A percentile compares a stretch with the other conserved stretches of the same genome.
Conservation (phyloP, 345 rosid genomes). For the Aquilaria sinensis region DNA sequence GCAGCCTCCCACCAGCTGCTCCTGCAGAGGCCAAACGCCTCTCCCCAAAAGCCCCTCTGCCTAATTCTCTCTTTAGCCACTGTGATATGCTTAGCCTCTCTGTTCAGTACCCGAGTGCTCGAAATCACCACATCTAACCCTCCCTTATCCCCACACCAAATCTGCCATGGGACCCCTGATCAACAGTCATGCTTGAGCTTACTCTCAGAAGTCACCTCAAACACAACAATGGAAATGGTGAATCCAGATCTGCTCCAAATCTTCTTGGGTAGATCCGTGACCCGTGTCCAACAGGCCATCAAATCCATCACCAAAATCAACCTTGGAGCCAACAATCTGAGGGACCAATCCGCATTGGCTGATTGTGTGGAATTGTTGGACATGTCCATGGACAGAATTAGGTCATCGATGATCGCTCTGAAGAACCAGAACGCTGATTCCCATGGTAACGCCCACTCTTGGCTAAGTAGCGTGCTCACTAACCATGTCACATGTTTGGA, state of each 20-base stretch:
- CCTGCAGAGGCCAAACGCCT: slow-evolving; percentile 29
- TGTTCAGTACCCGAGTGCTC: slow-evolving; percentile 18
- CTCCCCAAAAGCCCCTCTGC: slow-evolving; percentile 22
- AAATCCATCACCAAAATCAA: slow-evolving; percentile 11
- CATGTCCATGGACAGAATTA: slow-evolving; percentile 39
- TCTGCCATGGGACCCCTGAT: slow-evolving; percentile 37
- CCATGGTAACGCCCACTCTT: slow-evolving; percentile 44
- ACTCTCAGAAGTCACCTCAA: slow-evolving; percentile 27
- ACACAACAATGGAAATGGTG: slow-evolving; percentile 13
- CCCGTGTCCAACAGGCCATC: slow-evolving; percentile 20
- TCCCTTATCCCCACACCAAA: slow-evolving; percentile 8
- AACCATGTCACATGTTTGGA: slow-evolving; percentile 79
- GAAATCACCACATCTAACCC: slow-evolving; percentile 6
- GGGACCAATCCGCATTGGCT: slow-evolving; percentile 29
- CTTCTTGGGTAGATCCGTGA: slow-evolving; percentile 28
- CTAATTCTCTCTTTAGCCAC: slow-evolving; percentile 34
- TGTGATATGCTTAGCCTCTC: slow-evolving; percentile 27
- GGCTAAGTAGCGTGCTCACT: slow-evolving; percentile 79
- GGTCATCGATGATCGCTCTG: slow-evolving; percentile 43
- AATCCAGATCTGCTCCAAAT: slow-evolving; percentile 28
- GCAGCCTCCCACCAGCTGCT: slow-evolving; percentile 35
- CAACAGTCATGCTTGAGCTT: slow-evolving; percentile 33
- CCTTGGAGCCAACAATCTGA: slow-evolving; percentile 26
- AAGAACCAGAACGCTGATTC: slow-evolving; percentile 25
- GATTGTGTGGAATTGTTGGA: slow-evolving; percentile 64